Conservation (phyloP, 2,329 filamentous ascomycete genomes). For the Macrophomina pseudophaseolina region DNA sequence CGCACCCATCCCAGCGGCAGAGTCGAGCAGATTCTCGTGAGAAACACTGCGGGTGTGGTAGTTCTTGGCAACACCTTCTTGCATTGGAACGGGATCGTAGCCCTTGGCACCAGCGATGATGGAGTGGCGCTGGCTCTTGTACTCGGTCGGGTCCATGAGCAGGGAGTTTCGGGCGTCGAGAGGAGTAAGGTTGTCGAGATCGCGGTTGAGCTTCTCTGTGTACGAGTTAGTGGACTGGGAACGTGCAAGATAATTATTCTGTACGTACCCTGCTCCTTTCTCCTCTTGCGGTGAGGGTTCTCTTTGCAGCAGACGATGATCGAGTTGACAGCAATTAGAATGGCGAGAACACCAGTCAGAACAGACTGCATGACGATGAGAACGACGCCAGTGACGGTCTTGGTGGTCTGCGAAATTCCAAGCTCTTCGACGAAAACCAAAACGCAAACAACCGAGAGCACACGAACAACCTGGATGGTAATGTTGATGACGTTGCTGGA, state of each 20-base stretch:
- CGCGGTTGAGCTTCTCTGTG: constrained; percentile 75
- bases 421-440: constrained; percentile 94
- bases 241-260: not conserved
- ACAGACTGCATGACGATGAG: constrained; percentile 89
- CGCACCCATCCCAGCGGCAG: constrained; percentile 42
- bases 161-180: constrained; percentile 87
- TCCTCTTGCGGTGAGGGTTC: constrained; percentile 87
- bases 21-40: constrained; percentile 36
- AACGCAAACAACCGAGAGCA: constrained; percentile 86
- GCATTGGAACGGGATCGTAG: constrained; percentile 43
- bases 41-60: constrained; percentile 18
- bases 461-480: constrained; percentile 84
- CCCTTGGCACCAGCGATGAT: constrained; percentile 31
- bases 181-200: constrained; percentile 82
- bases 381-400: constrained; percentile 91
- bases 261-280: constrained; percentile 84
- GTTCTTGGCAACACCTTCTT: constrained; percentile 37
- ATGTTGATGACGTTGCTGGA: constrained; percentile 94
- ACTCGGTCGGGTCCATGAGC: constrained; percentile 67
- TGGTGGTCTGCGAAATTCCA: constrained; percentile 85
- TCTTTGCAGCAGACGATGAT: constrained; percentile 80
- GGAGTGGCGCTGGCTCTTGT: constrained; percentile 44
- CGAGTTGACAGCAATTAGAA: constrained; percentile 88
- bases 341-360: constrained; percentile 80
- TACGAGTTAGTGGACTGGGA: constrained; percentile 35